Percentiles rank a stretch among this genome's conserved stretches.
phyloP scores from a whole-genome alignment of 2,329 filamentous ascomycete species.

The Aspergillus sergii region DNA sequence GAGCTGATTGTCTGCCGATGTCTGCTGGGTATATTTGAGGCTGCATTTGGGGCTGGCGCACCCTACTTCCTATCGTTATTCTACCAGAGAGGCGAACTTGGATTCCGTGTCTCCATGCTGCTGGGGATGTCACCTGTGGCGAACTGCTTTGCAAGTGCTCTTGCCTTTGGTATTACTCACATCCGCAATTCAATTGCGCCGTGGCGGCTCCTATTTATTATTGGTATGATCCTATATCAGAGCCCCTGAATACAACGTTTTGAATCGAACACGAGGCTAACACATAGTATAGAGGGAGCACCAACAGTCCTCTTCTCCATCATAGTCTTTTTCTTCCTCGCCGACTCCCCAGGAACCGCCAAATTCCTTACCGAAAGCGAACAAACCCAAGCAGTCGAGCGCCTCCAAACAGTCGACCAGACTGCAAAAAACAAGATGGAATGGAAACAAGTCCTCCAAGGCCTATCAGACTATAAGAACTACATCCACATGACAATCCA shows the following conservation, averaged over 20 bases:
- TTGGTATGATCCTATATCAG: conserved; percentile 28
- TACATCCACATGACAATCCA: conserved; percentile 42
- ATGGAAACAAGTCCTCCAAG: conserved; percentile 38
- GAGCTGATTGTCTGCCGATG: conserved; percentile 25
- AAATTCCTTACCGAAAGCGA: conserved; percentile 47
- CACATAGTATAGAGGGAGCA: conserved; percentile 32
- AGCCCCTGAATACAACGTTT: no score
- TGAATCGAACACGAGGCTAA: not conserved
- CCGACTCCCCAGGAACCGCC: conserved; percentile 48
- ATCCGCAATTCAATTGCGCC: conserved; percentile 24
- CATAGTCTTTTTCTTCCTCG: conserved; percentile 47
- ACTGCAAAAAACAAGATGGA: conserved; percentile 30
- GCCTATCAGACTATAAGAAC: conserved; percentile 41
- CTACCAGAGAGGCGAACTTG: conserved; percentile 54
- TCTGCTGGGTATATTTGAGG: conserved; percentile 26
- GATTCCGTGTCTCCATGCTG: conserved; percentile 52
- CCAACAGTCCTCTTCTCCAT: conserved; percentile 46
- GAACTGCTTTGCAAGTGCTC: conserved; percentile 42
- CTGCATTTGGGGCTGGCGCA: conserved; percentile 26
- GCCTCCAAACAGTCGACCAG: conserved; percentile 37
- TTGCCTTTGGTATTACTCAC: conserved; percentile 43
- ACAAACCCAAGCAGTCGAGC: conserved; percentile 53
- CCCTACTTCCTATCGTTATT: conserved; percentile 49
- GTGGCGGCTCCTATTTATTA: conserved; percentile 53
- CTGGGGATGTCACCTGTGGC: conserved; percentile 41